Base-by-base conservation (phyloP, 2,329 filamentous ascomycete species). In the Colletotrichum incanum region DNA sequence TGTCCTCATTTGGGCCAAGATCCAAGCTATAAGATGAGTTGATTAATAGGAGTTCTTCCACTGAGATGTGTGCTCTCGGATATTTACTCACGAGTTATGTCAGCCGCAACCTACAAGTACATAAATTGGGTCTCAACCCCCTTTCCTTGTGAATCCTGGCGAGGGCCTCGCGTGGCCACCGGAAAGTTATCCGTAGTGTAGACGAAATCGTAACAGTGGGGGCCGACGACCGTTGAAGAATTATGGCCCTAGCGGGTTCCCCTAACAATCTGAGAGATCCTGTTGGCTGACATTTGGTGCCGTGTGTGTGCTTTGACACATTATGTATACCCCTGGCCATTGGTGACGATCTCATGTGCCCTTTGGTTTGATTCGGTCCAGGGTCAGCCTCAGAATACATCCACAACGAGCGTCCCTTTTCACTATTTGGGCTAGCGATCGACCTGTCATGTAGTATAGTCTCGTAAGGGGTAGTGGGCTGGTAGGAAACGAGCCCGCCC, bases 351-450 rank as follows among this genome's bases (percentile, higher is more conserved):
- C 47, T 56, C 23, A 43, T 62, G 39, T 47, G 49, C 64, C 63
- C 50, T 55, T 37, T 41, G 55, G 45, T 71, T 66, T 61, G 50
- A 55, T 5, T 41, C 34, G 28, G 31, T 20, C 68, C 49, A 66
- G 67, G 67, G 67, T 55, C 14, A 6, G 55, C 64, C 56, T 47
- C 67, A 66, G 47, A 49, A 60, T 26, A 47, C 16, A 50, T 28
- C 52, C 52, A 66, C 62, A 37, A n/a, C 11, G 45, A 41, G 39
- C 56, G 5, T 60, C 47, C 26, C 18, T 23, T 18, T 43, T 31
- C 14, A 43, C 47, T 56, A 18, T 28, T 62, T 39, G 18, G 68
- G 56, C 45, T 56, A 71, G n/a, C 31, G 68, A 71, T 67, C 64
- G 31, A 41, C 68, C 64, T 62, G 41, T 56, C 64, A 71, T 56